Evolutionary conservation across 2,329 filamentous ascomycete species (phyloP).

Genomic region (Cryphonectria radicalis): DNA sequence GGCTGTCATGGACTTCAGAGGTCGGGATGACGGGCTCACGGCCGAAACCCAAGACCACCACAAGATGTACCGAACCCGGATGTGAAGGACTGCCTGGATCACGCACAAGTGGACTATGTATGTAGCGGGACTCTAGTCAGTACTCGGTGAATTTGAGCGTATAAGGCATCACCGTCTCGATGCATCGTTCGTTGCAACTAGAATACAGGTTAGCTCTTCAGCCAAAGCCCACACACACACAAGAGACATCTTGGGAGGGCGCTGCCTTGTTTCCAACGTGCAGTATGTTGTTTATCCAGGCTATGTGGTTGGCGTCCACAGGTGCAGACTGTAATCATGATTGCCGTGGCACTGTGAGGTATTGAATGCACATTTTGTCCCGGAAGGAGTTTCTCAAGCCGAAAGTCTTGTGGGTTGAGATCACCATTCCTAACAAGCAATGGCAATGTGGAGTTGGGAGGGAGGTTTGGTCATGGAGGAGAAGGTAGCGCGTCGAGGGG

Average conservation of each 20-base stretch:
- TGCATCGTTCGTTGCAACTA: background rate
- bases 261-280: background rate
- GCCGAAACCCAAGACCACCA: background rate
- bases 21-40: background rate
- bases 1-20: background rate
- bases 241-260: background rate
- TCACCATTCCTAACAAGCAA: background rate
- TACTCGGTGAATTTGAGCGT: background rate
- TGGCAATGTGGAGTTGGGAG: background rate
- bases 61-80: background rate
- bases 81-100: too few species aligned
- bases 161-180: background rate
- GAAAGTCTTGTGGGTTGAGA: background rate
- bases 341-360: background rate
- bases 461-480: background rate
- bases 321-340: background rate
- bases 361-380: background rate
- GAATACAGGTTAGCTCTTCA: background rate
- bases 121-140: background rate
- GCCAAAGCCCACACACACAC: background rate
- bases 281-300: background rate
- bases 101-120: background rate
- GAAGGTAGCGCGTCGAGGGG: background rate
- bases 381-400: background rate
- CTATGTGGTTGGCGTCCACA: background rate